phyloP scores from a whole-genome alignment of 108 stramenopile genomes.

The Nitzschia sp. region DNA sequence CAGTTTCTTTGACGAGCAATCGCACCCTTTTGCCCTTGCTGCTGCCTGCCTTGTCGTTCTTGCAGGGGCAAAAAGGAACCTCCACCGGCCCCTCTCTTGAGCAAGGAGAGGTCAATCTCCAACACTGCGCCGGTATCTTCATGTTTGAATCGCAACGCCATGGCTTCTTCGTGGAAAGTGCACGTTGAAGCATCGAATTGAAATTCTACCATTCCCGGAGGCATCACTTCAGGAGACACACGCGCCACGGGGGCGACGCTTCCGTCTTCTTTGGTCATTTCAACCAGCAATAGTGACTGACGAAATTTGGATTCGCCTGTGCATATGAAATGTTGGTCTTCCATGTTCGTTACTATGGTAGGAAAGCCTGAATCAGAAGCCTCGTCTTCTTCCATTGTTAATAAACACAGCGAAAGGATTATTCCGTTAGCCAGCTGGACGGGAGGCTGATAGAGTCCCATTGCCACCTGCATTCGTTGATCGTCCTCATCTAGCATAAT shows the following conservation, averaged over 20 bases:
- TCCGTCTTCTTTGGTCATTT: conserved; percentile 4
- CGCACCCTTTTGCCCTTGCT: neutral
- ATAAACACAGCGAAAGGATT: conserved; percentile 45
- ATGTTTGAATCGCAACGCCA: conserved; percentile 44
- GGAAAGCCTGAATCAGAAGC: conserved; percentile 61
- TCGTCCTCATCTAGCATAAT: conserved; percentile 58
- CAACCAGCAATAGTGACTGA: conserved; percentile 17
- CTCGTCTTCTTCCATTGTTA: conserved; percentile 76
- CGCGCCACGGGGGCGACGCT: conserved; percentile 15
- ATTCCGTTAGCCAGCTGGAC: conserved; percentile 13
- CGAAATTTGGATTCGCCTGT: conserved; percentile 33
- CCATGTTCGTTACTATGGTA: conserved; percentile 32
- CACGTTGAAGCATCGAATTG: neutral
- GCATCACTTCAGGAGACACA: conserved; percentile 18
- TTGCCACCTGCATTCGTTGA: conserved; percentile 54
- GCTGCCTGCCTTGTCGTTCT: neutral
- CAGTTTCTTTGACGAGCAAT: conserved; percentile 10
- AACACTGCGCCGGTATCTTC: conserved; percentile 49
- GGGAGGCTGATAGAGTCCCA: conserved; percentile 31
- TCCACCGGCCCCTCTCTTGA: conserved; percentile 19
- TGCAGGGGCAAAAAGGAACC: conserved; percentile 17
- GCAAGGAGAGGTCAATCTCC: conserved; percentile 43
- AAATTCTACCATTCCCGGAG: neutral
- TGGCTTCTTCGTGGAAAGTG: conserved; percentile 1
- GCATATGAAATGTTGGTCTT: conserved; percentile 63